Conservation (phyloP, 2,329 filamentous ascomycete species). For the Fusarium aywerte region DNA sequence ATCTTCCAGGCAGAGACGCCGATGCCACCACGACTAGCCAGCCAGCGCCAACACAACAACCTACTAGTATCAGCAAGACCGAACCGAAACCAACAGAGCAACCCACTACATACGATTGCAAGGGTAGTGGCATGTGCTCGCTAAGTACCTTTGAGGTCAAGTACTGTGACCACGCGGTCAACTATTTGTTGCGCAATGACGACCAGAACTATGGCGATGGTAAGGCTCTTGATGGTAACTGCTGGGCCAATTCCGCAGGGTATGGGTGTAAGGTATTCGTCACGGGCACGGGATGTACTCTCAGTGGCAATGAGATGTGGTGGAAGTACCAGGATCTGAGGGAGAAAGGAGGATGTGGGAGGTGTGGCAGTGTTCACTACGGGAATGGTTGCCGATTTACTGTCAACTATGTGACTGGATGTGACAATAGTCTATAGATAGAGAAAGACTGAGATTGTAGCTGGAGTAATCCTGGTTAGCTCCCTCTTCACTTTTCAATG, state of each 20-base stretch:
- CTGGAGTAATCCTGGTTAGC: too few relatives aligned
- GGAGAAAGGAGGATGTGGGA: not conserved
- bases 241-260: not conserved
- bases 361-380: not conserved
- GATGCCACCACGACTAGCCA: not conserved
- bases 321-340: not conserved
- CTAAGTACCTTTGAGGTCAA: not conserved
- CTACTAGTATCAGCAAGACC: too few relatives aligned
- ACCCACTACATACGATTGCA: not conserved
- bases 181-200: not conserved
- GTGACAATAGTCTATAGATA: not conserved
- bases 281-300: not conserved
- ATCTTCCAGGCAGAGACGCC: not conserved
- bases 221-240: not conserved
- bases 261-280: not conserved
- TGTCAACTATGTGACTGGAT: not conserved
- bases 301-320: not conserved
- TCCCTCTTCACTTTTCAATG: too few relatives aligned
- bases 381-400: not conserved
- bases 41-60: too few relatives aligned
- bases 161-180: not conserved
- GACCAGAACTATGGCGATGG: not conserved
- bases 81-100: not conserved
- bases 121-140: not conserved
- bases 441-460: too few relatives aligned